Evolutionary conservation across 164 flowering plant genomes (phyloP).

Genomic region (Paratinospora sagittata): DNA sequence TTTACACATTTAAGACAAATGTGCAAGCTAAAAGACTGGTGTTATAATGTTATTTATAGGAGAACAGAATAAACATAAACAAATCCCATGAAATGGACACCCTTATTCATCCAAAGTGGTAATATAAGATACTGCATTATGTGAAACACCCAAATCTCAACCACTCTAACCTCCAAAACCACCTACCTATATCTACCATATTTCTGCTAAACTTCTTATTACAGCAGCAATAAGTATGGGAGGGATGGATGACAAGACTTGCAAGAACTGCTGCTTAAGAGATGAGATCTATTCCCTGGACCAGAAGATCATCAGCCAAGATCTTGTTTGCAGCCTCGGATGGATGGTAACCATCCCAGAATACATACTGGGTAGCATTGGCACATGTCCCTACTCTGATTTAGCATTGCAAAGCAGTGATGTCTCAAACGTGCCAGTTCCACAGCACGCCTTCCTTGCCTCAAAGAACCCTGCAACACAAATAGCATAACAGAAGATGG

Average conservation of each 20-base stretch:
- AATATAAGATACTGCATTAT: neutral
- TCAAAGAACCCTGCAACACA: constrained; percentile 73
- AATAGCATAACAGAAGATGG: neutral
- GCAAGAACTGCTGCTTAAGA: constrained; percentile 18
- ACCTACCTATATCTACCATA: neutral
- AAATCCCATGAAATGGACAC: constrained; percentile 1
- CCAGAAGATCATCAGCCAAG: constrained; percentile 48
- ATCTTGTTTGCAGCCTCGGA: constrained; percentile 74
- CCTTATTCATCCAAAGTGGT: neutral
- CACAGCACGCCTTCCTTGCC: constrained; percentile 88
- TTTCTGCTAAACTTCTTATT: neutral
- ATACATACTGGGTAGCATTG: constrained; percentile 76
- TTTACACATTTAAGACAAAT: too few relatives aligned
- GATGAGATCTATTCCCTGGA: constrained; percentile 60
- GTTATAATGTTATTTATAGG: neutral
- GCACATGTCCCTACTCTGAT: constrained; percentile 74
- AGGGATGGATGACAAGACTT: neutral
- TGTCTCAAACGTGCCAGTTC: constrained; percentile 75
- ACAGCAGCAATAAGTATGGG: neutral
- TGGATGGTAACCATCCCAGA: constrained; percentile 95
- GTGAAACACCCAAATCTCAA: neutral
- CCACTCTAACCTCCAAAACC: constrained; percentile 1
- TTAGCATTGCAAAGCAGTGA: constrained; percentile 66
- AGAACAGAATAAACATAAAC: neutral
- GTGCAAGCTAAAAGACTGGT: neutral